These are phyloP conservation scores for Alternaria gaisen DNA, from an alignment of 2,329 filamentous ascomycete species.

Conservation along the genomic window DNA sequence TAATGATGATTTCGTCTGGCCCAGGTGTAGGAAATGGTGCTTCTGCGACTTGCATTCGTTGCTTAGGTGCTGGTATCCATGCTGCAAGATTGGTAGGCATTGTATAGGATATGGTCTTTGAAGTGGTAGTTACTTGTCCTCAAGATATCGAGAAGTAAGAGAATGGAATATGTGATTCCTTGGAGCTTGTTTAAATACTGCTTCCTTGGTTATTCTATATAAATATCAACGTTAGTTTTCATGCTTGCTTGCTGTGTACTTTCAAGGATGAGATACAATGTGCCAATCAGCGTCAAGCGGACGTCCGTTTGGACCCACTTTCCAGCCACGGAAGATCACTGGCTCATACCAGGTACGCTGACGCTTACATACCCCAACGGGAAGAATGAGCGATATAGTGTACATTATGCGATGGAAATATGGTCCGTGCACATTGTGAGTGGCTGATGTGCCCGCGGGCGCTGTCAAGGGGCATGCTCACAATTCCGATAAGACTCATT, in stretches of 20 bases:
- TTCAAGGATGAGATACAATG: neutral
- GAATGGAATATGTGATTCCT: neutral
- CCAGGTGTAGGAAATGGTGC: slow-evolving; percentile 47
- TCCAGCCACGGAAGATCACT: neutral
- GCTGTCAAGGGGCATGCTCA: too few species aligned
- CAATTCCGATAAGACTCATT: too few species aligned
- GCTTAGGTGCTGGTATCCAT: slow-evolving; percentile 28
- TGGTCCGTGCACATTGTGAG: neutral
- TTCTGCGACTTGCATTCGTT: slow-evolving; percentile 34
- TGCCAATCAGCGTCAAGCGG: slow-evolving; percentile 1
- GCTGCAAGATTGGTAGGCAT: slow-evolving; percentile 6
- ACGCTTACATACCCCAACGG: neutral
- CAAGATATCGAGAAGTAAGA: neutral
- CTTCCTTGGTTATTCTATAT: neutral
- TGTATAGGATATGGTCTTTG: neutral
- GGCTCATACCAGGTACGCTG: neutral
- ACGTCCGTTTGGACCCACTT: slow-evolving; percentile 2
- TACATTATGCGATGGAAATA: neutral
- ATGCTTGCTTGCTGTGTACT: neutral
- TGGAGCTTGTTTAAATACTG: too few species aligned
- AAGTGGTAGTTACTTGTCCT: neutral
- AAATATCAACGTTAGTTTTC: neutral
- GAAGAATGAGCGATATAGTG: neutral
- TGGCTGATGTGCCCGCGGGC: too few species aligned
- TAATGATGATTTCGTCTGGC: slow-evolving; percentile 51